Base-by-base conservation (phyloP, 495 filamentous ascomycete species). In the Hypoxylon perforatum region DNA sequence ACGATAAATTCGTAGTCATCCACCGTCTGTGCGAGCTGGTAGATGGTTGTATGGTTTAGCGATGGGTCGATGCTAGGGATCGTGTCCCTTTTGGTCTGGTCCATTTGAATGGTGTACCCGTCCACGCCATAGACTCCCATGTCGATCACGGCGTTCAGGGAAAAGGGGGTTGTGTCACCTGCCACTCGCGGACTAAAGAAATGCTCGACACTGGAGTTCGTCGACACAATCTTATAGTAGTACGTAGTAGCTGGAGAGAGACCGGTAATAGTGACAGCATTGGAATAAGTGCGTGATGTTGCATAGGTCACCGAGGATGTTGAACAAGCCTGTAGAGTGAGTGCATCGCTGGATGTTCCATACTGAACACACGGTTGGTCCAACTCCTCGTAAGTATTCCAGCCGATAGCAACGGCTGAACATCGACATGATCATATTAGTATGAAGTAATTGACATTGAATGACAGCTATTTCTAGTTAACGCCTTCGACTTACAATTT, bases 21-120 rank as follows among this genome's bases (percentile, higher is more conserved):
- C 38, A 86, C 76, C 3, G 81, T 87, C 5, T 73, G 63, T 0
- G 84, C 85, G 0, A 89, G 78, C 18, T 81, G 82, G 18, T 76
- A 80, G 63, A 88, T 88, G 39, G 87, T 89, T 17, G 83, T 85
- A 72, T 88, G 85, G 75, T 88, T 87, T 4, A 88, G 77, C n/a
- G 80, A 80, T 3, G 86, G 86, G 18, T 83, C 70, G 38, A 88
- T 71, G 18, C 65, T 61, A 0, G 85, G 85, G 47, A 84, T 85
- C 1, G 74, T 78, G 61, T 86, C 84, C 25, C 79, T 75, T 72
- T 85, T 87, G n/a, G 75, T 73, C 59, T 77, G 72, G 56, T 83
- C 76, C 57, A 68, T 70, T 45, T 79, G 42, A 48, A 81, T 80
- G 36, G 86, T 89, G 75, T 75, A 89, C 15, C 86, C 86, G 65